Evolutionary conservation across 2,329 filamentous ascomycete species (phyloP), one percentile per base, ranked within the genome.

Genomic region (Colletotrichum noveboracense): DNA sequence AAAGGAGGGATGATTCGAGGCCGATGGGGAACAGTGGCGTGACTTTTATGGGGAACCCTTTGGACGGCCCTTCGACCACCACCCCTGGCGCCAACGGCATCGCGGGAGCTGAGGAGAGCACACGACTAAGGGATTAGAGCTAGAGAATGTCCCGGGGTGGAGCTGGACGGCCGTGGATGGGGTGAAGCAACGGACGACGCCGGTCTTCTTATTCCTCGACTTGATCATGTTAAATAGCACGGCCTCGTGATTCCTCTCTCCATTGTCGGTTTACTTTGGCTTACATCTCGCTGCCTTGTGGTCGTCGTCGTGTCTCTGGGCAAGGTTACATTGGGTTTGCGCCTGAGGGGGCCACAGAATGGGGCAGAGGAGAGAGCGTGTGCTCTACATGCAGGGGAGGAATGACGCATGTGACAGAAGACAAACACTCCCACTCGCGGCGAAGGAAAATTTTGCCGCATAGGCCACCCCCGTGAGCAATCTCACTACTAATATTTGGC

Each of bases 1-100:
- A 60, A 75, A 74, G 48, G 65, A 68, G 64, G 64, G 64, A 68
- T 36, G 58, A 69, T 64, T 73, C 73, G 48, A 65, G 70, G 70
- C 32, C 48, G 70, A 69, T 74, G 74, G 72, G 55, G 48, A 43
- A 58, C 70, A 75, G 74, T 76, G 74, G 74, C 74, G 64, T 76
- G 74, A 76, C 74, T 76, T 69, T 76, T 76, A 69, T 76, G 74
- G 74, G 36, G 58, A 62, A 38, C 28, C 24, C 32, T 61, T 28
- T 61, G 21, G 18, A 6, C 28, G 32, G 43, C 2, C 12, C n/a
- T 24, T 62, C 30, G 26, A 34, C 34, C 9, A 10, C 67, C 13
- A 52, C 67, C 56, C 66, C 55, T 34, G 55, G 36, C 61, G 24
- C 26, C 58, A n/a, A 24, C 21, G 26, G 32, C 30, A 62, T 34